phyloP scores from a whole-genome alignment of 176 grass and related monocot species.

The Alopecurus myosuroides region DNA sequence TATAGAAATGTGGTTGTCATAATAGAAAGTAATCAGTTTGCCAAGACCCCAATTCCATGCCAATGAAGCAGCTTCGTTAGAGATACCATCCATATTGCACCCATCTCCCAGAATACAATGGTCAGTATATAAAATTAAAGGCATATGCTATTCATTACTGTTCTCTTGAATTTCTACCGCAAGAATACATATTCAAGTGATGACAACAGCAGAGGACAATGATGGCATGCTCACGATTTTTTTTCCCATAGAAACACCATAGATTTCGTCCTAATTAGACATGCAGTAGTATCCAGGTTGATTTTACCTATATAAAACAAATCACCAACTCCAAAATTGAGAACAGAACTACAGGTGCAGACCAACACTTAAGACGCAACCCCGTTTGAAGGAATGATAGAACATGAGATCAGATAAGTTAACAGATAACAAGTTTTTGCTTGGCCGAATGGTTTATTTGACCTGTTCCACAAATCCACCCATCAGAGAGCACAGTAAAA shows the following conservation, averaged over 20 bases:
- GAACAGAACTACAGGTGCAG: not conserved
- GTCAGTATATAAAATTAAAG: not conserved
- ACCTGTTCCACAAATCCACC: no score
- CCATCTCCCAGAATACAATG: no score
- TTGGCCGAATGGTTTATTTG: no score
- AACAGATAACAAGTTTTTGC: no score
- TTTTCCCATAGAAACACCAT: not conserved
- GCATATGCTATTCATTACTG: not conserved
- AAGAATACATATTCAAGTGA: not conserved
- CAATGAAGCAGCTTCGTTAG: no score
- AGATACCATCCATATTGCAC: no score
- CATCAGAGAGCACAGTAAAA: not conserved
- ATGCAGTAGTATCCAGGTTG: no score
- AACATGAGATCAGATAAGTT: no score
- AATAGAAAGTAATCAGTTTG: no score
- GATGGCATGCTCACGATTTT: not conserved
- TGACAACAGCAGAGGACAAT: not conserved
- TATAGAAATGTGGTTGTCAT: no score
- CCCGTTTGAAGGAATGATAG: not conserved
- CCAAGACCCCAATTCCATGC: no score
- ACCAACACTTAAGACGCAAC: not conserved
- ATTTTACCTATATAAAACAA: no score
- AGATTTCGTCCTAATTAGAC: not conserved
- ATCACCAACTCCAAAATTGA: not conserved
- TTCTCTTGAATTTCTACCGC: not conserved